phyloP scores from a whole-genome alignment of 306 rosid genomes.

The Acacia acuminata region DNA sequence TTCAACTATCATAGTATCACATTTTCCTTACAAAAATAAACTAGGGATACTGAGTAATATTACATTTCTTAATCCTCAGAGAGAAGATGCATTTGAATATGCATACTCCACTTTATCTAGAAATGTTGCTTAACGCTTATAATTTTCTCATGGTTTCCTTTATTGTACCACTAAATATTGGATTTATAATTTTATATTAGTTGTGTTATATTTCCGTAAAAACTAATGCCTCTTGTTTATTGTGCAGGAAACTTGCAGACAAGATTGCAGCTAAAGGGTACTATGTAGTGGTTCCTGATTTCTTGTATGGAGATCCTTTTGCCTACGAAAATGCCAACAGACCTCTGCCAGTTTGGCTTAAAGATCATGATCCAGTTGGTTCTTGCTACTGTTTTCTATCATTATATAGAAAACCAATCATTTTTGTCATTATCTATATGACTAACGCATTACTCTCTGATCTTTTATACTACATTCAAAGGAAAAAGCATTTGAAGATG shows the following conservation, averaged over 20 bases:
- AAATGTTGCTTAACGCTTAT: background rate
- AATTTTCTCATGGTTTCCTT: background rate
- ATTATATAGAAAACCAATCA: constrained; percentile 8
- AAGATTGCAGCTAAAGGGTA: constrained; percentile 78
- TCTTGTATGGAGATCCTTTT: constrained; percentile 67
- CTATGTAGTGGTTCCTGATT: constrained; percentile 68
- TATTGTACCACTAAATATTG: background rate
- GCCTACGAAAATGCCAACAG: constrained; percentile 31
- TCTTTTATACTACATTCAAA: background rate
- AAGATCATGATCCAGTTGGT: constrained; percentile 67
- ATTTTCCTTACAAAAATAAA: background rate
- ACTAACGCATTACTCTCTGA: background rate
- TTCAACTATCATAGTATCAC: background rate
- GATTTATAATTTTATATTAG: background rate
- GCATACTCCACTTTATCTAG: background rate
- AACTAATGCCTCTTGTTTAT: constrained; percentile 25
- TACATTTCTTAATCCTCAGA: background rate
- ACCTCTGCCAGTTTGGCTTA: constrained; percentile 50
- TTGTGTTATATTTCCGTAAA: background rate
- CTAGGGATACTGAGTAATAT: background rate
- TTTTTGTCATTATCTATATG: background rate
- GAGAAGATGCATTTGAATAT: background rate
- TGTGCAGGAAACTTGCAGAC: constrained; percentile 77
- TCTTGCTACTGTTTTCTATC: constrained; percentile 1
- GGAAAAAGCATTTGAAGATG: constrained; percentile 32